Base-by-base conservation (phyloP, 352 stramenopile species). In the Globisporangium emineosum region DNA sequence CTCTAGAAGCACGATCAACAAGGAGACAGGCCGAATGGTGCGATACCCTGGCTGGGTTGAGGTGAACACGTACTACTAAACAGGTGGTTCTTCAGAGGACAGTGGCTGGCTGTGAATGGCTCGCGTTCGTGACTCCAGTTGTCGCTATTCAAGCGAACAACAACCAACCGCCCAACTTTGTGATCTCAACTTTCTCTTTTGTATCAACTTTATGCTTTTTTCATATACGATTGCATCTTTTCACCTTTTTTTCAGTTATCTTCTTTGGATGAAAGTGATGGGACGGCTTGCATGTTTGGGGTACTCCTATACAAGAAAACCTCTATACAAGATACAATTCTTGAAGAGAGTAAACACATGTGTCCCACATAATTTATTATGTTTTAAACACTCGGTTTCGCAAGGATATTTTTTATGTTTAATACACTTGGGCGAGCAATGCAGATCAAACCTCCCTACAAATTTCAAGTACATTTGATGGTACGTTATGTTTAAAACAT, bases 11-110 rank as follows among this genome's bases (percentile, higher is more conserved):
- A 74, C 81, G 40, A 83, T 91, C 57, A 83, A 93, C 71, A 82
- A 85, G 67, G 81, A 90, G 55, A 93, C 81, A 12, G 80, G 86
- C 27, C 84, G 92, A 59, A 91, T 94, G 71, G 66, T 89, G 19
- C 78, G 84, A 64, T 93, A 94, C 57, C 80, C 78, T 0, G 89
- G 91, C 50, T 97, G 91, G 91, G 70, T 97, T 60, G 89, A 97
- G 60, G 71, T 76, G 49, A 94, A 96, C 75, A 96, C 89, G 54
- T 96, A 96, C 81, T 96, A 96, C 77, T 96, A 91, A 56, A 13
- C 5, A 33, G 17, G n/a, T 29, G 45, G 45, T 52, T 12, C 45
- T 29, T 29, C n/a, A 13, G 12, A 43, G 7, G 35, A 0, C 35
- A 6, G 35, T 15, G 13, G 13, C 13, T 43, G 35, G 35, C 13